Percentiles rank a stretch among this genome's conserved stretches.
phyloP scores from a whole-genome alignment of 2,329 filamentous ascomycete species.

The Zalaria obscura region DNA sequence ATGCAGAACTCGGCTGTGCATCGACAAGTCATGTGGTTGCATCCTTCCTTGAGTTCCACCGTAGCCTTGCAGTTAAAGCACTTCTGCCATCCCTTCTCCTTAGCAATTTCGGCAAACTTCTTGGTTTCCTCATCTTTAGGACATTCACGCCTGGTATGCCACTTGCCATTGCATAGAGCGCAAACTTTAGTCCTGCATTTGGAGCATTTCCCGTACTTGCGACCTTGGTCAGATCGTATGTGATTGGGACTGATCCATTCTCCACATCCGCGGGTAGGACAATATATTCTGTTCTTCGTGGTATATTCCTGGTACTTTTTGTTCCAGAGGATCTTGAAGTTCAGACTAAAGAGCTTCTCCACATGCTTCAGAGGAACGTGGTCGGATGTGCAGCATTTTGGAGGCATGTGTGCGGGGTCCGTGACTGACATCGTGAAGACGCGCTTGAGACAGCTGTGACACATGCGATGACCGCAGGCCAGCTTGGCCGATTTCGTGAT shows the following conservation, averaged over 20 bases:
- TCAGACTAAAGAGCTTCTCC: conserved; percentile 55
- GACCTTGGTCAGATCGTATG: conserved; percentile 43
- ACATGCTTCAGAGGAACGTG: conserved; percentile 65
- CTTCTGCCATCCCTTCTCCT: conserved; percentile 56
- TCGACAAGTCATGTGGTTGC: conserved; percentile 78
- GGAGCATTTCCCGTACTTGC: conserved; percentile 55
- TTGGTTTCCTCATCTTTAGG: conserved; percentile 55
- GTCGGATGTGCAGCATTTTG: conserved; percentile 61
- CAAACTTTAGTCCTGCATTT: conserved; percentile 65
- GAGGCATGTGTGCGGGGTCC: conserved; percentile 73
- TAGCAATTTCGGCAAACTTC: conserved; percentile 48
- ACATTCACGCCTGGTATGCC: conserved; percentile 57
- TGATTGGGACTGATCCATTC: conserved; percentile 65
- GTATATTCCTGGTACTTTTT: conserved; percentile 65
- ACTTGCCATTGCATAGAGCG: conserved; percentile 55
- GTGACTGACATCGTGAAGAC: conserved; percentile 62
- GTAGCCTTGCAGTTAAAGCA: conserved; percentile 61
- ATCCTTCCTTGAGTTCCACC: conserved; percentile 70
- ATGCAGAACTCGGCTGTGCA: conserved; percentile 81
- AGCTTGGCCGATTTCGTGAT: conserved; percentile 53
- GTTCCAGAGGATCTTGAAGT: conserved; percentile 71
- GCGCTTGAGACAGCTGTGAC: conserved; percentile 58
- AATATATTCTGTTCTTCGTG: conserved; percentile 63
- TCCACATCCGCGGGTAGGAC: conserved; percentile 57
- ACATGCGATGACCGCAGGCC: conserved; percentile 70